A percentile compares a stretch with the other conserved stretches of the same genome.
Conservation (phyloP, 306 rosid genomes). For the Trifolium repens region DNA sequence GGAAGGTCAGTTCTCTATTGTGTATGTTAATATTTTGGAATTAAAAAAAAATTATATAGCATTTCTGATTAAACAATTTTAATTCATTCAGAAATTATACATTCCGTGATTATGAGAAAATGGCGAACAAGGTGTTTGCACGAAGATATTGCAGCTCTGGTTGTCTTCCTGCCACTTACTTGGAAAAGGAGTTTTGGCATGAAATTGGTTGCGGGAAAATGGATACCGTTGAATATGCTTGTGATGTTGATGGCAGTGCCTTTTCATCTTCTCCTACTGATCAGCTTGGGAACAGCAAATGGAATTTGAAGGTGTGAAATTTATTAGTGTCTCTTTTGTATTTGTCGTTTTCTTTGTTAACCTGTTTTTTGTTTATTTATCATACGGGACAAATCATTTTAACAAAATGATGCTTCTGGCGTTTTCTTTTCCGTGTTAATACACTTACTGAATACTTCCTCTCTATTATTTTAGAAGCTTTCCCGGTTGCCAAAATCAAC, state of each 20-base stretch:
- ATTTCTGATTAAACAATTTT: conserved; percentile 36
- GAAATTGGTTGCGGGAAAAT: conserved; percentile 92
- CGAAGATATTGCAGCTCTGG: conserved; percentile 85
- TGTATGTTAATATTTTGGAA: conserved; percentile 3
- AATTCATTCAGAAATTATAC: conserved; percentile 75
- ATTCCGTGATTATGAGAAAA: conserved; percentile 89
- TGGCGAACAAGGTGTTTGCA: conserved; percentile 91
- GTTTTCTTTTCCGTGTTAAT: conserved; percentile 24
- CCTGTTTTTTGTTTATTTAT: conserved; percentile 14
- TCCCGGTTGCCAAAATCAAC: conserved; percentile 84
- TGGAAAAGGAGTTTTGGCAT: conserved; percentile 97
- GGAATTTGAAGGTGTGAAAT: conserved; percentile 92
- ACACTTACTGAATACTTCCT: conserved; percentile 31
- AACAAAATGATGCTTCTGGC: conserved; percentile 23
- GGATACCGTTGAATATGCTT: conserved; percentile 95
- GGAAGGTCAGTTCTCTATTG: conserved; percentile 68
- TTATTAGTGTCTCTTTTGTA: conserved; percentile 29
- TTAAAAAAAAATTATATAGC: too few relatives aligned
- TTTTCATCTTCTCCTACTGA: conserved; percentile 87
- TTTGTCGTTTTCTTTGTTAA: conserved; percentile 5
- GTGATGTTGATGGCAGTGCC: conserved; percentile 99
- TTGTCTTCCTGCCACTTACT: conserved; percentile 75
- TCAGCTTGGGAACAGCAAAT: conserved; percentile 89
- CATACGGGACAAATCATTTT: conserved; percentile 11
- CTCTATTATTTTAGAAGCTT: conserved; percentile 64